Evolutionary conservation across 768 basidiomycete genomes (phyloP), one percentile per base, ranked within the genome.

Genomic region (Artomyces pyxidatus): DNA sequence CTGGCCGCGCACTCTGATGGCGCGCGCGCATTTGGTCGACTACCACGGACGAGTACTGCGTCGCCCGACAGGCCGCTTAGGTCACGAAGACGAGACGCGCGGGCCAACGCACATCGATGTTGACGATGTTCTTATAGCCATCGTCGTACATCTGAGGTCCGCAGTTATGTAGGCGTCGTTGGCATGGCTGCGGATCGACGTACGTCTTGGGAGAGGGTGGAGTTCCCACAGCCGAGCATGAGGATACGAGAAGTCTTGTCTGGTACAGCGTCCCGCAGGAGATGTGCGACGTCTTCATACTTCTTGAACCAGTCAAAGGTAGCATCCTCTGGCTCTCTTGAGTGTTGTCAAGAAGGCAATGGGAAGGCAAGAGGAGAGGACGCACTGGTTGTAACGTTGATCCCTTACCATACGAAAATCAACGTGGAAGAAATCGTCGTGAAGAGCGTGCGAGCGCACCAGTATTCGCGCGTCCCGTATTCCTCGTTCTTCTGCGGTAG

Each of bases 251-350:
- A 72, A 4, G 61, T 59, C 61, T 74, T 83, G 52, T 77, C 66
- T 0, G 85, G 86, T 19, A 92, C 74, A 27, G 84, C 66, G 28
- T 74, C 74, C 35, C 73, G 72, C 17, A 92, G 63, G 17, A 83
- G 64, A 42, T 73, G 64, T 6, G 81, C 74, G n/a, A 92, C 69
- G 49, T 92, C 88, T 2, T 64, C 62, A 58, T 90, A 92, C 8
- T 81, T 79, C 62, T 88, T 90, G 71, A 90, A 90, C 89, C 89
- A 92, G 66, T 92, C 89, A 53, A 86, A 90, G 6, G 76, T 69
- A 4, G 67, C 67, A n/a, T 78, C 77, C 16, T 73, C 68, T 4
- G 70, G 60, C 63, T 85, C 81, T 58, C 85, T 87, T 56, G 50
- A 29, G 42, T 37, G 49, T 37, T 37, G 49, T 37, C 22, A 37